These are phyloP conservation scores for Beta vulgaris DNA, from an alignment of 148 eudicot species.

Conservation along the genomic window DNA sequence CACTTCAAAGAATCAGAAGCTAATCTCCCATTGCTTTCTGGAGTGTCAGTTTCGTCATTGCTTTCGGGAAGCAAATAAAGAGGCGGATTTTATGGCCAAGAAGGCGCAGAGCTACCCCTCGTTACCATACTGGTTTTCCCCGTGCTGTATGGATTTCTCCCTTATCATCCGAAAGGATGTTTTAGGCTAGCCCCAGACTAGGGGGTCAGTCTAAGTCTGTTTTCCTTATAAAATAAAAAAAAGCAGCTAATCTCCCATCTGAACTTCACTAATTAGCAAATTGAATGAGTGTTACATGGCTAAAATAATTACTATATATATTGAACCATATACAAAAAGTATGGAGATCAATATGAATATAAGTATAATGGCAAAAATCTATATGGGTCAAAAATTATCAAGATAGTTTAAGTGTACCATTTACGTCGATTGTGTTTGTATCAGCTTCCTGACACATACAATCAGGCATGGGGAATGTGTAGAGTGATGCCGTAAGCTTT, in stretches of 20 bases:
- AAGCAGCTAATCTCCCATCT: conserved; percentile 17
- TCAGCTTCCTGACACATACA: conserved; percentile 78
- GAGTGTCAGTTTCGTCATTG: no score
- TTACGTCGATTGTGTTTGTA: conserved; percentile 9
- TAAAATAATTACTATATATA: conserved; percentile 15
- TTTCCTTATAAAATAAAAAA: no score
- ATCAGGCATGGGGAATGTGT: conserved; percentile 93
- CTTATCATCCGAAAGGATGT: no score
- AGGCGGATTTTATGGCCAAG: no score
- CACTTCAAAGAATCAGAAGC: conserved; percentile 30
- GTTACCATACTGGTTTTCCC: no score
- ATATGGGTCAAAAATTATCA: conserved; percentile 13
- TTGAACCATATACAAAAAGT: conserved; percentile 29
- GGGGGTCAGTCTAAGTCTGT: no score
- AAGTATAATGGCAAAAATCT: background rate
- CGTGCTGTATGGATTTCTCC: no score
- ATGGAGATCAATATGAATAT: conserved; percentile 12
- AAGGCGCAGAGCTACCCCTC: no score
- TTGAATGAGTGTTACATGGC: conserved; percentile 18
- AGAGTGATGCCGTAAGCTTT: conserved; percentile 79
- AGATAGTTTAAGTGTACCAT: conserved; percentile 24
- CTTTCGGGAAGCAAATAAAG: no score
- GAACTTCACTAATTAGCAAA: conserved; percentile 5
- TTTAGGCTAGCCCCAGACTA: no score
- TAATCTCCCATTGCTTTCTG: conserved; percentile 16